Conservation (phyloP, 1,139 yeast species). For the Debaryomyces subglobosus region DNA sequence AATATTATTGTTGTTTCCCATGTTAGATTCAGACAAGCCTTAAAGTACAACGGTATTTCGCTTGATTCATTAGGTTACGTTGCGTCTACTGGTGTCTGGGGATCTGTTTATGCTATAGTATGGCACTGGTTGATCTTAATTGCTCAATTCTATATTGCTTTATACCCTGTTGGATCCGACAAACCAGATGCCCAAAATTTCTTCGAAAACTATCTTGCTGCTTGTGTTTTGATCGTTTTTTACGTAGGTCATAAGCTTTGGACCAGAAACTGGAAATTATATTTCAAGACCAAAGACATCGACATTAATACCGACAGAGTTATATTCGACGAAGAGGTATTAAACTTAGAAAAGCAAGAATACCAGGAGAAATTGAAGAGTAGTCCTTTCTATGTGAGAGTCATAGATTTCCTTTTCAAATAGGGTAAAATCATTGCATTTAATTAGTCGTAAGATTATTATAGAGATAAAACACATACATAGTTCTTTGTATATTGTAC, state of each 20-base stretch:
- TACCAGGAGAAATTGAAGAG: conserved; percentile 29
- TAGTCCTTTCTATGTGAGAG: conserved; percentile 30
- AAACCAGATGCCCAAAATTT: conserved; percentile 34
- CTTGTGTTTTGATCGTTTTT: conserved; percentile 36
- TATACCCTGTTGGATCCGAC: conserved; percentile 37
- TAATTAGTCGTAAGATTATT: not conserved
- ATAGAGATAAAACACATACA: not conserved
- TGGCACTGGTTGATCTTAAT: conserved; percentile 32
- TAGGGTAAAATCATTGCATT: conserved; percentile 11
- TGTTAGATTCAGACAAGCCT: conserved; percentile 34
- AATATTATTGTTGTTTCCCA: conserved; percentile 33
- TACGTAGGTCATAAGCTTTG: conserved; percentile 40
- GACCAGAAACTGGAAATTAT: conserved; percentile 36
- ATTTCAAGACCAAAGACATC: conserved; percentile 34
- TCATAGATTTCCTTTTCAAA: conserved; percentile 23
- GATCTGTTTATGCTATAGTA: conserved; percentile 31
- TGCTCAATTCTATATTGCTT: conserved; percentile 46
- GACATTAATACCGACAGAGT: conserved; percentile 39
- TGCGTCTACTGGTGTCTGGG: conserved; percentile 36
- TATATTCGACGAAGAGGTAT: conserved; percentile 41
- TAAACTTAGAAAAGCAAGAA: conserved; percentile 41
- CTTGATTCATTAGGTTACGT: conserved; percentile 31
- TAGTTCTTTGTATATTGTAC: conserved; percentile 2
- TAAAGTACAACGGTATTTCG: conserved; percentile 30
- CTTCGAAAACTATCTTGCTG: conserved; percentile 43